These are phyloP conservation scores for Trypanosoma scelopori DNA, from an alignment of 208 protist species.

Conservation along the genomic window DNA sequence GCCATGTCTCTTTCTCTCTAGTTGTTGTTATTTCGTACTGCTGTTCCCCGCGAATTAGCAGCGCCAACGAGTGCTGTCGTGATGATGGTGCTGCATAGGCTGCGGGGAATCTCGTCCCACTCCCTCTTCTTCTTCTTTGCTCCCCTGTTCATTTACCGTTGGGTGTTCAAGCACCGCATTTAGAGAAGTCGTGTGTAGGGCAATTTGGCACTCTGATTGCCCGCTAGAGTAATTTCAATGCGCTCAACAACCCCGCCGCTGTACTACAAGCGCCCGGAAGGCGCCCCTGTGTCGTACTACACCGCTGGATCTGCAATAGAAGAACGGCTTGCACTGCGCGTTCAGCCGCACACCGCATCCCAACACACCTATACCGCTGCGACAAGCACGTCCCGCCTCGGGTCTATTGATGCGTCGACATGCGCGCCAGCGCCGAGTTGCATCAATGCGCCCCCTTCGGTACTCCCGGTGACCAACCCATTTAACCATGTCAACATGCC, in stretches of 20 bases:
- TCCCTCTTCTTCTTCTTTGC: no score
- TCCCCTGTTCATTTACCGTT: no score
- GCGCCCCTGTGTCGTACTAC: slow-evolving; percentile 50
- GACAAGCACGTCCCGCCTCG: neutral
- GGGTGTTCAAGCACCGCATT: no score
- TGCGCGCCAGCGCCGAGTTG: neutral
- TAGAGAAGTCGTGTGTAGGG: no score
- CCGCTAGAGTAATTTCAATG: slow-evolving; percentile 8
- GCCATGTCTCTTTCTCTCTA: no score
- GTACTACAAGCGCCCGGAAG: slow-evolving; percentile 60
- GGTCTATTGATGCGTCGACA: neutral
- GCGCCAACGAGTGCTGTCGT: no score
- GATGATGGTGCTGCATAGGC: no score
- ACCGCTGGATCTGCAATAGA: slow-evolving; percentile 12
- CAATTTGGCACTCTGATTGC: no score
- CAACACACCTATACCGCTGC: neutral
- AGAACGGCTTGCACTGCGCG: slow-evolving; percentile 2
- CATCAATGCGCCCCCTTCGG: slow-evolving; percentile 5
- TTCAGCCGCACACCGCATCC: slow-evolving; percentile 8
- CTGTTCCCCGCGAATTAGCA: no score
- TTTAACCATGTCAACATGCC: slow-evolving; percentile 1
- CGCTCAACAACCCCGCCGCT: slow-evolving; percentile 69
- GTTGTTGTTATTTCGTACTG: no score
- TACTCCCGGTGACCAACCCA: slow-evolving; percentile 10
- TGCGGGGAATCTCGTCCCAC: no score